A percentile compares a stretch with the other conserved stretches of the same genome.
These are phyloP conservation scores for Neurospora sp. DNA, from an alignment of 495 filamentous ascomycete species.

Conservation along the genomic window DNA sequence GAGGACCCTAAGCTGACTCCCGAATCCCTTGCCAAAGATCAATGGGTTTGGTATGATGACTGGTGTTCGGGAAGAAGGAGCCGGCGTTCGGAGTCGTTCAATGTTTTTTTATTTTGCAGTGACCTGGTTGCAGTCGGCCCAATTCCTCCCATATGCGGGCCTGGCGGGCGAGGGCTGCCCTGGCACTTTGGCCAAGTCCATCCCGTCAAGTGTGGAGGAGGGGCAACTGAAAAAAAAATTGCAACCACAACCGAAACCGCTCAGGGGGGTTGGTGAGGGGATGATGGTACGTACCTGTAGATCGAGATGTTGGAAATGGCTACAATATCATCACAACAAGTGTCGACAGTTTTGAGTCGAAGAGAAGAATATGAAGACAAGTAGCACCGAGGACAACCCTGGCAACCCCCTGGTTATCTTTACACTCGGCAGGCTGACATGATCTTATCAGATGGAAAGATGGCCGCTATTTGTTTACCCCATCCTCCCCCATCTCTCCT, in stretches of 20 bases:
- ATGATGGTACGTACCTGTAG: neutral
- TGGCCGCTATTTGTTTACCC: neutral
- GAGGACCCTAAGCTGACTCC: slow-evolving; percentile 11
- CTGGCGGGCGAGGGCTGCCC: neutral
- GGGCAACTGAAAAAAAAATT: slow-evolving; percentile 23
- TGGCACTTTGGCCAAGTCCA: slow-evolving; percentile 8
- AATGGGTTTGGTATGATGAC: slow-evolving; percentile 11
- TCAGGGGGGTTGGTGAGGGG: slow-evolving; percentile 3
- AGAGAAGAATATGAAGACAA: neutral
- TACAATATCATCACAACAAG: neutral
- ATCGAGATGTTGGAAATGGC: neutral
- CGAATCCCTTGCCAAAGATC: slow-evolving; percentile 12
- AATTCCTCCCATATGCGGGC: neutral
- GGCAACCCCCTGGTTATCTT: neutral
- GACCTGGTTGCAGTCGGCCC: neutral
- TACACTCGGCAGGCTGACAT: neutral
- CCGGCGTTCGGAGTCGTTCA: slow-evolving; percentile 8
- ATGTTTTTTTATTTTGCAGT: slow-evolving; percentile 1
- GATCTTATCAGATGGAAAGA: neutral
- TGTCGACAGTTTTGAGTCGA: neutral
- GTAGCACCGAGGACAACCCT: neutral
- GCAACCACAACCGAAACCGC: slow-evolving; percentile 25
- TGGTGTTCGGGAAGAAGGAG: slow-evolving; percentile 4
- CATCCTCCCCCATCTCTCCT: neutral
- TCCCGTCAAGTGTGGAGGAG: slow-evolving; percentile 16